Base-by-base conservation (phyloP, 1,284 basidiomycete species). In the Phylloboletellus chloephorus region DNA sequence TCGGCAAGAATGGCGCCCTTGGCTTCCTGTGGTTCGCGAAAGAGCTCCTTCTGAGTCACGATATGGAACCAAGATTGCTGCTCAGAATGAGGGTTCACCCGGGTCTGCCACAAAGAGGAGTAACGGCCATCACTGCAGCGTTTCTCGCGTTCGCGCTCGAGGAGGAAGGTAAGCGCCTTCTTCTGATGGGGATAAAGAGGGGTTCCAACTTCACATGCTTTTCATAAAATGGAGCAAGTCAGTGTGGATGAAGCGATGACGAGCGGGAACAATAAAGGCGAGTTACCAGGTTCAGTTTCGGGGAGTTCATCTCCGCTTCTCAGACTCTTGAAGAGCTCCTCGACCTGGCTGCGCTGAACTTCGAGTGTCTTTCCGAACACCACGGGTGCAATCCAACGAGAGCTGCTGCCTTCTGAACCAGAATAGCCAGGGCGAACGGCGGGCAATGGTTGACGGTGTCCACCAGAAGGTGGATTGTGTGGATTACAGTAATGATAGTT, bases 171-270 rank as follows among this genome's bases (percentile, higher is more conserved):
- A 16, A 99, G 73, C 16, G 94, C 96, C 64, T 96, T 95, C 68
- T 95, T 95, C 68, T 99, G 96, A 69, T 99, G 96, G 12, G 93
- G 88, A 64, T 98, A 98, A 7, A 99, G 72, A 31, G 67, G 74
- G n/a, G 96, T 96, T 24, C 82, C 82, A 47, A 98, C 80, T 56
- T 91, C 81, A n/a, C 76, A 66, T 32, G 73, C 88, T 92, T 56
- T 43, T 50, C 15, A 53, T 44, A 44, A 28, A 44, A 42, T 19
- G 41, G 34, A 37, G 41, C 32, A 52, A 60, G 44, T 54, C 39
- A 53, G 45, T 35, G 15, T 39, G 23, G 20, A 38, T 43, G 37
- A 48, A 23, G 37, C 16, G 15, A 37, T 29, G 37, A 39, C 30
- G 46, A 41, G 19, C 13, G 24, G 33, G 39, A 37, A 37, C 28